Conservation (phyloP, 2,329 filamentous ascomycete genomes). For the Penicillium palitans region DNA sequence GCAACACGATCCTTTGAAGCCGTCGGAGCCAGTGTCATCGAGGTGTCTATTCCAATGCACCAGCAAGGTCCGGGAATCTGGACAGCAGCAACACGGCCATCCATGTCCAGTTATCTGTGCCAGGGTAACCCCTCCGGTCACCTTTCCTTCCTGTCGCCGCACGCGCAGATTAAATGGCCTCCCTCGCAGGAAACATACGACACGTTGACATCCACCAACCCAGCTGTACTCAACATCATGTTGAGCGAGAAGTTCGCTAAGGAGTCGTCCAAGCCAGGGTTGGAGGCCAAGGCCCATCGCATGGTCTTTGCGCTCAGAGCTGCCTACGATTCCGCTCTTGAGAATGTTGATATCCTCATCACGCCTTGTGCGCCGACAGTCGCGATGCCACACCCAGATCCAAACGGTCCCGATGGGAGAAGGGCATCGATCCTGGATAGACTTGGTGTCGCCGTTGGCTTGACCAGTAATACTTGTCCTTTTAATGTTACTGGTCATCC, state of each 20-base stretch:
- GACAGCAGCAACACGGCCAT: conserved; percentile 43
- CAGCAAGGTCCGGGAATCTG: conserved; percentile 47
- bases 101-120: conserved; percentile 36
- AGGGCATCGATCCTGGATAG: conserved; percentile 39
- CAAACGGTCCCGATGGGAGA: conserved; percentile 17
- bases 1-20: conserved; percentile 40
- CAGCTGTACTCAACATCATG: conserved; percentile 48
- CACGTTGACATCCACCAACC: conserved; percentile 46
- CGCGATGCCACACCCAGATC: conserved; percentile 44
- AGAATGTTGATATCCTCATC: conserved; percentile 50
- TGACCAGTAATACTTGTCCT: conserved; percentile 48
- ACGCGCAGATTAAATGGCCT: conserved; percentile 36
- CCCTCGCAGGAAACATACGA: conserved; percentile 48
- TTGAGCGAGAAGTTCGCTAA: conserved; percentile 40
- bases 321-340: conserved; percentile 50
- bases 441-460: conserved; percentile 47
- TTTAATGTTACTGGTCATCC: conserved; percentile 56
- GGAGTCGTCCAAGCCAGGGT: conserved; percentile 27
- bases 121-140: conserved; percentile 33
- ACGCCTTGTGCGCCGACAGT: conserved; percentile 51
- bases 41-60: conserved; percentile 53
- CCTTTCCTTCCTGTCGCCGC: conserved; percentile 35
- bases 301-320: conserved; percentile 50
- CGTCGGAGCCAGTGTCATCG: conserved; percentile 48
- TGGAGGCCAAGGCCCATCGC: conserved; percentile 50